Percentiles rank a stretch among this genome's conserved stretches.
phyloP scores from a whole-genome alignment of 2,329 filamentous ascomycete genomes.

The Epichloe gansuensis region DNA sequence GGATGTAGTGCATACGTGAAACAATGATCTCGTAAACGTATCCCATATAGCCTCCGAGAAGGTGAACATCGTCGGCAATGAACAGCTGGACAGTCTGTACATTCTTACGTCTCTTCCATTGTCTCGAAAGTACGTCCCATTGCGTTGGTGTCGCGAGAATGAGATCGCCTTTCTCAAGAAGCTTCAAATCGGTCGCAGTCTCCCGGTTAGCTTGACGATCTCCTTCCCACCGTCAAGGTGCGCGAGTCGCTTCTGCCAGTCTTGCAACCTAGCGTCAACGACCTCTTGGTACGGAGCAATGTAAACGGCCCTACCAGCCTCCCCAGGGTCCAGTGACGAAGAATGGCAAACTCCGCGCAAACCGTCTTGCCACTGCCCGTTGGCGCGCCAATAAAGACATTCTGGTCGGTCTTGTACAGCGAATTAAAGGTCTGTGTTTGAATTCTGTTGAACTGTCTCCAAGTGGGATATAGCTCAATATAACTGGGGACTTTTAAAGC shows the following conservation, averaged over 20 bases:
- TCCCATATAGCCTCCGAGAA: constrained; percentile 75
- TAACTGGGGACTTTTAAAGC: constrained; percentile 82
- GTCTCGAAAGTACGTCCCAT: constrained; percentile 90
- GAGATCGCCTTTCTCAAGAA: constrained; percentile 77
- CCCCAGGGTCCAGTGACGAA: constrained; percentile 65
- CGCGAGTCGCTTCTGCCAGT: constrained; percentile 73
- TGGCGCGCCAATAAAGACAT: constrained; percentile 84
- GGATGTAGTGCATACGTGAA: constrained; percentile 96
- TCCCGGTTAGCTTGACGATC: constrained; percentile 92
- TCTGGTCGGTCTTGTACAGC: constrained; percentile 80
- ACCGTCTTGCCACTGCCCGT: constrained; percentile 95
- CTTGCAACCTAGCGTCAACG: constrained; percentile 66
- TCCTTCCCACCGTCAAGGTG: constrained; percentile 70
- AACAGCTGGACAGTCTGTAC: constrained; percentile 83
- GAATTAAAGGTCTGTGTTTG: constrained; percentile 97
- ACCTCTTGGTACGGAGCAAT: constrained; percentile 91
- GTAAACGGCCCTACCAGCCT: constrained; percentile 69
- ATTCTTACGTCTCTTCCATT: constrained; percentile 95
- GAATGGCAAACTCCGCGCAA: constrained; percentile 85
- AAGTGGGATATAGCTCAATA: constrained; percentile 66
- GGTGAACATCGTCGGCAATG: constrained; percentile 89
- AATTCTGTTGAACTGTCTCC: constrained; percentile 89
- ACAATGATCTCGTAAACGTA: constrained; percentile 93
- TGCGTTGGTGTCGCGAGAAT: constrained; percentile 86
- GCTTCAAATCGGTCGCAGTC: constrained; percentile 77